Base-by-base conservation (phyloP, 176 grass and related monocot species). In the Aechmea fasciata region DNA sequence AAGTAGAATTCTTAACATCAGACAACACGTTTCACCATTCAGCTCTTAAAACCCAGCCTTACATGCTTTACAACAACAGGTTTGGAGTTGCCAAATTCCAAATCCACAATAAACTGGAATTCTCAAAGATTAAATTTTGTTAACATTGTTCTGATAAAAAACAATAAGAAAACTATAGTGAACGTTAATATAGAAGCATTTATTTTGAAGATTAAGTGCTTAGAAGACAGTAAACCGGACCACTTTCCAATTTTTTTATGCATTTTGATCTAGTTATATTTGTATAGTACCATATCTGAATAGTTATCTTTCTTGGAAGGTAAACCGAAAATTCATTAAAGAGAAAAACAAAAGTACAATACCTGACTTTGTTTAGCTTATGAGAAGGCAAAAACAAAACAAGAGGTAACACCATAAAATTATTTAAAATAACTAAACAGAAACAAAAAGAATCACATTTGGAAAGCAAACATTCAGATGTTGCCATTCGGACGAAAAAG, bases 401-500 rank as follows among this genome's bases (percentile, higher is more conserved):
- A 41, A 41, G 33, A 41, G 33, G 33, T 41, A 41, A 41, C 33
- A 41, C 33, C 33, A 41, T 41, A 41, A 41, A 41, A 7, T 41
- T 41, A 41, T 41, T 41, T 41, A 41, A 41, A 41, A 41, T 41
- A 41, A 41, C 5, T 41, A 7, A 8, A 41, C 33, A 41, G 33
- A 41, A 41, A 41, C 33, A 41, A 41, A 41, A 41, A 41, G 33
- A 41, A 41, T 41, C 33, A 41, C 33, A 41, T 41, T 10, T 17
- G 19, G 54, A 10, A 66, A 78, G 78, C 67, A 72, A 68, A 69
- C 19, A 72, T 70, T 66, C 49, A 77, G 77, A 64, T 51, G 0
- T 22, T 75, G 50, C 14, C 5, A 41, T 41, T 41, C 33, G 6
- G 33, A 41, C 5, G 33, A 41, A 41, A 41, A 67, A 68, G 33